Evolutionary conservation across 306 rosid genomes (phyloP).

Genomic region (Prunus fruticosa): DNA sequence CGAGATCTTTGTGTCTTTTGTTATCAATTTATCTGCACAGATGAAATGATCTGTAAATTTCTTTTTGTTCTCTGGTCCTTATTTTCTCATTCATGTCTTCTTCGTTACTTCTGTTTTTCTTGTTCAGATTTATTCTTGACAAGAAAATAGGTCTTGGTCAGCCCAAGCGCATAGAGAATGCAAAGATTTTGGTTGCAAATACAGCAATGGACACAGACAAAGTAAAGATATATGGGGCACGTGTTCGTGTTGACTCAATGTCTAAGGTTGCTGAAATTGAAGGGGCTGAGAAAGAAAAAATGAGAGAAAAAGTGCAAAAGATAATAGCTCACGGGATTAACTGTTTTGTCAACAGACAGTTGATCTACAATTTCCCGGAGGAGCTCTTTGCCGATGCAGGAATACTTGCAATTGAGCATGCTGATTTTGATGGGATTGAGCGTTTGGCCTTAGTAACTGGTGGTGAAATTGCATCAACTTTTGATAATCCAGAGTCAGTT

Average conservation of each 20-base stretch:
- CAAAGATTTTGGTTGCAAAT: constrained; percentile 88
- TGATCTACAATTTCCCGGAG: constrained; percentile 94
- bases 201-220: constrained; percentile 99
- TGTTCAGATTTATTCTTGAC: constrained; percentile 89
- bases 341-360: constrained; percentile 88
- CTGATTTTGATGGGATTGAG: constrained; percentile 97
- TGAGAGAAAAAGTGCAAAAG: constrained; percentile 96
- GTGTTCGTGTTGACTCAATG: constrained; percentile 96
- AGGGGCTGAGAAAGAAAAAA: constrained; percentile 91
- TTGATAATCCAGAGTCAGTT: constrained; percentile 95
- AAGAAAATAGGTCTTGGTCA: constrained; percentile 99
- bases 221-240: constrained; percentile 94
- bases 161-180: constrained; percentile 92
- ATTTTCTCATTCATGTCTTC: background rate
- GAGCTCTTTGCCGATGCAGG: constrained; percentile 98
- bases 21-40: background rate
- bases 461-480: constrained; percentile 94
- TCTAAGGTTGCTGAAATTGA: constrained; percentile 91
- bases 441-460: constrained; percentile 89
- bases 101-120: constrained; percentile 17
- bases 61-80: background rate
- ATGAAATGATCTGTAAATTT: background rate
- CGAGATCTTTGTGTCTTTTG: background rate
- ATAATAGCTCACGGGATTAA: constrained; percentile 88
- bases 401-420: constrained; percentile 96